Base-by-base conservation (phyloP, 2,329 filamentous ascomycete species). In the Fusarium beomiforme region DNA sequence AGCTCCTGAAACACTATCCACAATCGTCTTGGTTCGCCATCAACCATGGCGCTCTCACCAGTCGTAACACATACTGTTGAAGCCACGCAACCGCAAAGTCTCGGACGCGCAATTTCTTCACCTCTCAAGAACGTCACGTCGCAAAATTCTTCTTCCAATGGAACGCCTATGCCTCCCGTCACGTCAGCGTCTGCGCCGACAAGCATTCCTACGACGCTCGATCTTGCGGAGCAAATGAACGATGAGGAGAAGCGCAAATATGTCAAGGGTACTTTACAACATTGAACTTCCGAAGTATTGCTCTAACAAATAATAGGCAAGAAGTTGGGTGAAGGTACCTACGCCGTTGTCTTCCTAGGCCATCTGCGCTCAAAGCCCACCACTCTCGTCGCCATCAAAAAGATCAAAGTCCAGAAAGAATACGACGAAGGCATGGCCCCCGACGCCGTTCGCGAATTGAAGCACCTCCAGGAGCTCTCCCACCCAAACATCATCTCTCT, bases 401-500 rank as follows among this genome's bases (percentile, higher is more conserved):
- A 95, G 84, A 96, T 96, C 85, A 96, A 96, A 80, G 86, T 94
- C 64, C 92, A 94, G 75, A 91, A 92, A 67, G 93, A 95, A 78
- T 97, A 93, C 83, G 91, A 90, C 65, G 94, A 98, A 80, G 96
- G 96, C 72, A 92, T 99, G 81, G 92, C 94, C 10, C 94, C 96
- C 81, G 96, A 99, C 81, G 94, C 95, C 39, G 92, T 99, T 71
- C 94, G 96, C 76, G 96, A 99, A 85, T 92, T 98, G 79, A 97
- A 97, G 81, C 95, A 95, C 80, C 89, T 99, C 5, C 95, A 97
- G 80, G 96, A 99, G 83, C 90, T 99, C 31, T 91, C 90, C 23
- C 96, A 99, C 81, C 93, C 95, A 9, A 98, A 98, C 83, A 96
- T 99, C 82, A 97, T 99, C 82, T 92, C 91, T 17, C 89, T 99